phyloP scores from a whole-genome alignment of 768 basidiomycete species.

The Floccularia luteovirens region DNA sequence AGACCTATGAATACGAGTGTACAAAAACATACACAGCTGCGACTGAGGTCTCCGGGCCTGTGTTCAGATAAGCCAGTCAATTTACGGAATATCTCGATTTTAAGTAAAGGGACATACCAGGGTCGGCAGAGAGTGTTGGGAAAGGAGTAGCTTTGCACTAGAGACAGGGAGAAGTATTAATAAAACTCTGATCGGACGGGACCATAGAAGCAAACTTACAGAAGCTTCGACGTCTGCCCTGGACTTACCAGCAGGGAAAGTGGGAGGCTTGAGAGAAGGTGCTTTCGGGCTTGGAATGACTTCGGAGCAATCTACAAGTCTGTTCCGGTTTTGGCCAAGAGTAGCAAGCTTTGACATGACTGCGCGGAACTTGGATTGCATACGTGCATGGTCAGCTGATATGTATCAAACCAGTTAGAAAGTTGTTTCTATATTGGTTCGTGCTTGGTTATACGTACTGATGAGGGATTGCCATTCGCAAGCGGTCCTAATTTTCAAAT shows the following conservation, averaged over 20 bases:
- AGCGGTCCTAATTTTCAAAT: slow-evolving; percentile 19
- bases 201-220: slow-evolving; percentile 4
- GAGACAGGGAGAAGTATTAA: not conserved
- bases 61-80: not conserved
- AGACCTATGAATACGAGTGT: too few relatives aligned
- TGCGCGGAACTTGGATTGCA: slow-evolving; percentile 15
- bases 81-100: not conserved
- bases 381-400: slow-evolving; percentile 12
- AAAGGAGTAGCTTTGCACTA: slow-evolving; percentile 1
- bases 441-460: slow-evolving; percentile 7
- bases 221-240: slow-evolving; percentile 16
- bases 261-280: slow-evolving; percentile 9
- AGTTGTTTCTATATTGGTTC: not conserved
- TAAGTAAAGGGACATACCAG: not conserved
- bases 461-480: slow-evolving; percentile 28
- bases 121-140: not conserved
- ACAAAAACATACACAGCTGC: not conserved
- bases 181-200: not conserved
- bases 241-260: slow-evolving; percentile 15
- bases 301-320: slow-evolving; percentile 27
- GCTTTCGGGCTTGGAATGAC: slow-evolving; percentile 19
- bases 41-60: not conserved
- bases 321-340: slow-evolving; percentile 16
- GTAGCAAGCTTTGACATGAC: slow-evolving; percentile 24
- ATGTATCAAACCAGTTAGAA: not conserved